A percentile compares a stretch with the other conserved stretches of the same genome.
Evolutionary conservation across 805 yeast species (phyloP).

Genomic region (Candida sonorensis): DNA sequence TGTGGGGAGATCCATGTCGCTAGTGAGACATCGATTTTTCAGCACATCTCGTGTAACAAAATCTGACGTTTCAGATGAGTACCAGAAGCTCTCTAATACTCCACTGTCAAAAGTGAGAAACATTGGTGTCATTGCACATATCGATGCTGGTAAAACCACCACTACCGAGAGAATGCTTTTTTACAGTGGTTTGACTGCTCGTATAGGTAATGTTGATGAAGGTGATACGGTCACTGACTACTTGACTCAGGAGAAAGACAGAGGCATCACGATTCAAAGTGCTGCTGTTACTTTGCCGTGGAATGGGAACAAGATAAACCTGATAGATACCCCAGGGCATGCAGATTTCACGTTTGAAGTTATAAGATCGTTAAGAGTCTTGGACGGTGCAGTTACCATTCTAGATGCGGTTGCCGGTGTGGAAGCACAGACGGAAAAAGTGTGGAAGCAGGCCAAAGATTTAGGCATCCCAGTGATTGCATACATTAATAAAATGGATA

Average conservation of each 20-base stretch:
- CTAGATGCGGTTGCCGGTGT: slow-evolving; percentile 97
- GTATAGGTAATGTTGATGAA: slow-evolving; percentile 90
- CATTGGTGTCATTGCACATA: slow-evolving; percentile 97
- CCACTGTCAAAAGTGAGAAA: slow-evolving; percentile 51
- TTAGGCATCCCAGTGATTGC: slow-evolving; percentile 68
- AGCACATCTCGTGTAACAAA: slow-evolving; percentile 3
- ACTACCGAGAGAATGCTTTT: slow-evolving; percentile 95
- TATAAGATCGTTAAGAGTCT: slow-evolving; percentile 75
- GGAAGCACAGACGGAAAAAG: slow-evolving; percentile 96
- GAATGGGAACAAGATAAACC: slow-evolving; percentile 64
- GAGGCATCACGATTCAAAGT: slow-evolving; percentile 95
- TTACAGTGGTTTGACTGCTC: slow-evolving; percentile 70
- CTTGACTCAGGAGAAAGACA: slow-evolving; percentile 77
- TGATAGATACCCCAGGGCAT: slow-evolving; percentile 97
- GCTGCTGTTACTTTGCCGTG: slow-evolving; percentile 93
- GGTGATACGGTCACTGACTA: slow-evolving; percentile 97
- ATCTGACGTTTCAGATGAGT: slow-evolving; percentile 4
- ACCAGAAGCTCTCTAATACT: slow-evolving; percentile 15
- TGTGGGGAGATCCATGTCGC: too few species aligned
- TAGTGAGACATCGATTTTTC: too few species aligned
- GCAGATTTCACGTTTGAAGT: slow-evolving; percentile 97
- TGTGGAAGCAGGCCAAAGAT: slow-evolving; percentile 80
- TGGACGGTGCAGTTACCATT: slow-evolving; percentile 92
- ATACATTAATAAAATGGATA: slow-evolving; percentile 91
- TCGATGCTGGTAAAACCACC: slow-evolving; percentile 98